Conservation (phyloP, 2,329 filamentous ascomycete genomes). For the Botrytis porri region DNA sequence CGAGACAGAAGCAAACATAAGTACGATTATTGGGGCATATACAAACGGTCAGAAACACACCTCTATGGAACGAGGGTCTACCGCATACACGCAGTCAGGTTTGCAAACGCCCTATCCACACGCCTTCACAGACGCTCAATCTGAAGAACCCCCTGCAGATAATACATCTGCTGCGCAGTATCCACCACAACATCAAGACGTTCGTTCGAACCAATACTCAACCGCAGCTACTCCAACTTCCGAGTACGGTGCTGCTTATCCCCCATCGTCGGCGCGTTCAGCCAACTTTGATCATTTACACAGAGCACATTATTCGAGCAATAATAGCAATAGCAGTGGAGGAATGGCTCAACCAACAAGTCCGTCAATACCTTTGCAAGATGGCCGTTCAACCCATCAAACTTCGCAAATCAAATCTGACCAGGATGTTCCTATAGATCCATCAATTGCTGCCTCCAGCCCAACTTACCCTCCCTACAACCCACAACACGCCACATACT, state of each 20-base stretch:
- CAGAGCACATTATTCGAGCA: constrained; percentile 78
- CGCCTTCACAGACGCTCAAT: constrained; percentile 66
- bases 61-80: constrained; percentile 60
- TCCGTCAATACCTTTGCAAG: constrained; percentile 88
- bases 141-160: constrained; percentile 86
- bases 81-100: constrained; percentile 85
- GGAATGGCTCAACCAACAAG: constrained; percentile 99
- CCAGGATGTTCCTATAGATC: constrained; percentile 98
- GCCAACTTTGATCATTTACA: constrained; percentile 82
- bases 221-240: constrained; percentile 82
- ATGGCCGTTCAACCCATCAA: constrained; percentile 71
- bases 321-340: constrained; percentile 70
- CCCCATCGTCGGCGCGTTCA: constrained; percentile 71
- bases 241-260: constrained; percentile 75
- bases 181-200: constrained; percentile 76
- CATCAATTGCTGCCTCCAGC: constrained; percentile 89
- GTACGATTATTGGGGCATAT: constrained; percentile 36
- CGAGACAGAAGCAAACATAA: constrained; percentile 35
- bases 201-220: constrained; percentile 53
- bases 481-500: constrained; percentile 82
- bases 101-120: constrained; percentile 71
- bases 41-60: constrained; percentile 34
- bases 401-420: constrained; percentile 84
- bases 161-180: constrained; percentile 91
- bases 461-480: constrained; percentile 77